These are phyloP conservation scores for Dothidotthia symphoricarpi DNA, from an alignment of 2,329 filamentous ascomycete species.

Conservation along the genomic window DNA sequence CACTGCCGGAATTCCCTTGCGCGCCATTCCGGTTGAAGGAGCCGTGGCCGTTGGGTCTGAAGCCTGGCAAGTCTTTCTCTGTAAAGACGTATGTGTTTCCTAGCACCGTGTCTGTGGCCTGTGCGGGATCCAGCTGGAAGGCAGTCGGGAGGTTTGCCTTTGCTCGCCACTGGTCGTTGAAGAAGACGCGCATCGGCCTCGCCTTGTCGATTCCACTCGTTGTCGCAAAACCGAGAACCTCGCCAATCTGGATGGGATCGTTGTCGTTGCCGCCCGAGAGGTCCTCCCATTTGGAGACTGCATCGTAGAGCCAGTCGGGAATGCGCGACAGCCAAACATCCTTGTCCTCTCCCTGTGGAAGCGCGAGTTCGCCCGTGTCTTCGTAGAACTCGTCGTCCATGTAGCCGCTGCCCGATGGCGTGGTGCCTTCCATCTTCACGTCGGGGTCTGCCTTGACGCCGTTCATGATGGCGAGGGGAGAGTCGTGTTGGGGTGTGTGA, in stretches of 20 bases:
- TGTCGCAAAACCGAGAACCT: constrained; percentile 30
- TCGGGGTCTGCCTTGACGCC: constrained; percentile 44
- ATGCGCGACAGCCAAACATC: constrained; percentile 42
- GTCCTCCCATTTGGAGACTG: constrained; percentile 38
- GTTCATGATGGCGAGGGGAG: constrained; percentile 32
- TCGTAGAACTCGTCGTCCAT: constrained; percentile 47
- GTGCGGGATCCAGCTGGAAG: constrained; percentile 70
- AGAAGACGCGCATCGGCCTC: constrained; percentile 62
- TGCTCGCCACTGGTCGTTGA: constrained; percentile 61
- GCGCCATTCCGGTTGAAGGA: constrained; percentile 24
- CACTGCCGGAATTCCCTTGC: constrained; percentile 20
- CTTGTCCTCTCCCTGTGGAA: constrained; percentile 29
- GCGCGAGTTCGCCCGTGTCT: constrained; percentile 45
- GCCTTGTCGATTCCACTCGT: constrained; percentile 29
- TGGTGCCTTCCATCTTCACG: constrained; percentile 37
- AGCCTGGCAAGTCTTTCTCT: constrained; percentile 86
- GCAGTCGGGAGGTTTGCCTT: constrained; percentile 81
- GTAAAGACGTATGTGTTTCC: constrained; percentile 90
- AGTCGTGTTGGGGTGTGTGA: neutral
- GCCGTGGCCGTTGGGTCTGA: constrained; percentile 46
- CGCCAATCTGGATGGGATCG: constrained; percentile 41
- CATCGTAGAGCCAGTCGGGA: constrained; percentile 41
- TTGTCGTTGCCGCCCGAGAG: constrained; percentile 38
- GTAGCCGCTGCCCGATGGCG: constrained; percentile 29
- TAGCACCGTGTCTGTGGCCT: constrained; percentile 56